phyloP scores from a whole-genome alignment of 1,284 basidiomycete species.

The Moniliophthora roreri region DNA sequence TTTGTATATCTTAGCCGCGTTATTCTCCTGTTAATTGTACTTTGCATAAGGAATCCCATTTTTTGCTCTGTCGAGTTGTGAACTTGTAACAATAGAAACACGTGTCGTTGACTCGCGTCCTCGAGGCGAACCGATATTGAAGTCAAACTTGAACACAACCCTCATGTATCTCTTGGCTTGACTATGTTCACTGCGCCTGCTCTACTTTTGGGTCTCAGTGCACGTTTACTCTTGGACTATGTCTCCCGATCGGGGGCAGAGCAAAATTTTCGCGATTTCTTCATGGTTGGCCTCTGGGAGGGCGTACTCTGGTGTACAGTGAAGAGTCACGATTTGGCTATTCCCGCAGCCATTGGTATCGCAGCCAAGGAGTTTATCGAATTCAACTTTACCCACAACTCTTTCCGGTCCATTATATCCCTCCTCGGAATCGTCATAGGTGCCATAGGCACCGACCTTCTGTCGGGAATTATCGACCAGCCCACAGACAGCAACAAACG shows the following conservation, averaged over 20 bases:
- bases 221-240: constrained; percentile 65
- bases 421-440: constrained; percentile 64
- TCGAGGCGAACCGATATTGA: constrained; percentile 9
- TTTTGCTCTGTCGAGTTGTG: too few relatives aligned
- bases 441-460: constrained; percentile 62
- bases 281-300: constrained; percentile 72
- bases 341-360: constrained; percentile 56
- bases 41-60: too few relatives aligned
- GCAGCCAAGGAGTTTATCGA: constrained; percentile 61
- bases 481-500: constrained; percentile 19
- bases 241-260: constrained; percentile 40
- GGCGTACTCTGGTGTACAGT: constrained; percentile 71
- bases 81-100: too few relatives aligned
- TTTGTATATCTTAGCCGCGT: neutral
- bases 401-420: constrained; percentile 52
- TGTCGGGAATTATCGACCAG: constrained; percentile 60
- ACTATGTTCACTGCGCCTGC: constrained; percentile 43
- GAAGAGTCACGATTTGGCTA: constrained; percentile 50
- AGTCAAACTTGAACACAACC: constrained; percentile 18
- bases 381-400: constrained; percentile 51
- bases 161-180: constrained; percentile 20
- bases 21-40: too few relatives aligned
- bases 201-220: constrained; percentile 58
- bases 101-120: too few relatives aligned
- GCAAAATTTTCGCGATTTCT: constrained; percentile 52